phyloP scores from a whole-genome alignment of 192 early-diverging fungal species.

The Oehlia diaphana region DNA sequence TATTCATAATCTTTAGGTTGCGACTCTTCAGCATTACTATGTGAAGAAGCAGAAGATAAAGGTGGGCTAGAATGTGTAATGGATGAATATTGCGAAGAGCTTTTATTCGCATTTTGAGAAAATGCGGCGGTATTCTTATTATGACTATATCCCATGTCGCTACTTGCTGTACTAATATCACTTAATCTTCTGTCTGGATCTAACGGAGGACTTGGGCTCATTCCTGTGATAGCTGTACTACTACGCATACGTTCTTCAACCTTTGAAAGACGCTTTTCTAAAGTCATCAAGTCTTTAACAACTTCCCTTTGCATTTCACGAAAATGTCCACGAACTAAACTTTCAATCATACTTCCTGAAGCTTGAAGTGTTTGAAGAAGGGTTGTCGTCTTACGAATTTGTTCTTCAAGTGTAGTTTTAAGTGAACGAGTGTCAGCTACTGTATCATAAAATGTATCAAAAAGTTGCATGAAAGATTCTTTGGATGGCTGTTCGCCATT shows the following conservation, averaged over 20 bases:
- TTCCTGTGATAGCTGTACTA: neutral
- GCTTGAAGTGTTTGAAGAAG: constrained; percentile 76
- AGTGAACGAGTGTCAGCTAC: constrained; percentile 61
- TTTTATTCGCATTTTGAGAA: neutral
- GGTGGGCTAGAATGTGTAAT: constrained; percentile 10
- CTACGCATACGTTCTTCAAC: constrained; percentile 5
- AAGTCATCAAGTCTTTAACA: constrained; percentile 34
- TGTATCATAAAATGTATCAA: constrained; percentile 57
- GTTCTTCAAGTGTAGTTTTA: constrained; percentile 70
- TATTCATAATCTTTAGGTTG: constrained; percentile 11
- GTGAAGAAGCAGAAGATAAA: neutral
- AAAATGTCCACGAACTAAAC: constrained; percentile 71
- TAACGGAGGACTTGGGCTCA: constrained; percentile 16
- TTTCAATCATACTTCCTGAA: constrained; percentile 75
- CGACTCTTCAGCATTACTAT: neutral
- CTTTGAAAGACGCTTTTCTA: constrained; percentile 22
- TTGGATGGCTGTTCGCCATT: constrained; percentile 30
- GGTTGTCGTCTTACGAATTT: constrained; percentile 68
- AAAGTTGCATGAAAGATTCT: constrained; percentile 55
- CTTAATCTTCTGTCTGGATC: constrained; percentile 25
- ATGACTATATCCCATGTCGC: constrained; percentile 9
- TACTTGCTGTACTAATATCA: constrained; percentile 23
- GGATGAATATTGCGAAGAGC: neutral
- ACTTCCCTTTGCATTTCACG: constrained; percentile 70
- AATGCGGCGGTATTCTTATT: neutral